Percentiles rank a stretch among this genome's conserved stretches.
These are phyloP conservation scores for Sarocladium brachiariae DNA, from an alignment of 2,329 filamentous ascomycete species.

Conservation along the genomic window DNA sequence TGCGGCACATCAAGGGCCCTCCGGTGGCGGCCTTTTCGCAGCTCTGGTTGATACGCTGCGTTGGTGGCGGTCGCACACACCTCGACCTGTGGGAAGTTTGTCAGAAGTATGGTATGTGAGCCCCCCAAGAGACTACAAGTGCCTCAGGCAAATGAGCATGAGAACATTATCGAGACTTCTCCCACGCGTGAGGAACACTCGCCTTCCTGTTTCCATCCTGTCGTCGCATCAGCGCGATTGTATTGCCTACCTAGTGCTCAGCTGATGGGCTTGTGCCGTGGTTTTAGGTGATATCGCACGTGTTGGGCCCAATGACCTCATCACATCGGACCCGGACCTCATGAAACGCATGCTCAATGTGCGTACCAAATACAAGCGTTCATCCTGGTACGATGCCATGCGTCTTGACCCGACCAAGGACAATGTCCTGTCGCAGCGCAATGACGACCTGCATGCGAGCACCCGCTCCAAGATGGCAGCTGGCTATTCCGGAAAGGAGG, in stretches of 20 bases:
- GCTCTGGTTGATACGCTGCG: slow-evolving; percentile 29
- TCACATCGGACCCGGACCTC: slow-evolving; percentile 32
- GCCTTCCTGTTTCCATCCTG: too few species aligned
- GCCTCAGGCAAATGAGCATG: too few species aligned
- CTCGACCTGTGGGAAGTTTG: slow-evolving; percentile 29
- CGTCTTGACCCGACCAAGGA: slow-evolving; percentile 47
- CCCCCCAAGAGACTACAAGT: too few species aligned
- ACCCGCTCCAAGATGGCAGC: slow-evolving; percentile 38
- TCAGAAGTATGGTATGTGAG: slow-evolving; percentile 27
- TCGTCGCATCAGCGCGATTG: too few species aligned
- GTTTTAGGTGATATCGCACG: too few species aligned
- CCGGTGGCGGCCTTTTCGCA: slow-evolving; percentile 30
- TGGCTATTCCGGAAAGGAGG: slow-evolving; percentile 43
- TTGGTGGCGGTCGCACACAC: slow-evolving; percentile 25
- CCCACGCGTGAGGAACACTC: too few species aligned
- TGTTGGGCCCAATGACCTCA: slow-evolving; percentile 35
- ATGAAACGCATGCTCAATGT: slow-evolving; percentile 30
- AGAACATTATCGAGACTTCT: too few species aligned
- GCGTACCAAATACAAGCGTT: slow-evolving; percentile 29
- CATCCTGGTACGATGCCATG: slow-evolving; percentile 39
- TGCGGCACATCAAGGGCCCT: slow-evolving; percentile 35
- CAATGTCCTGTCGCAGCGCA: slow-evolving; percentile 43
- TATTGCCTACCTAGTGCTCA: too few species aligned
- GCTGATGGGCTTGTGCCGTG: too few species aligned
- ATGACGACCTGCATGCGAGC: slow-evolving; percentile 30